These are phyloP conservation scores for Cyberlindnera mississippiensis DNA, from an alignment of 805 yeast species.

Conservation along the genomic window DNA sequence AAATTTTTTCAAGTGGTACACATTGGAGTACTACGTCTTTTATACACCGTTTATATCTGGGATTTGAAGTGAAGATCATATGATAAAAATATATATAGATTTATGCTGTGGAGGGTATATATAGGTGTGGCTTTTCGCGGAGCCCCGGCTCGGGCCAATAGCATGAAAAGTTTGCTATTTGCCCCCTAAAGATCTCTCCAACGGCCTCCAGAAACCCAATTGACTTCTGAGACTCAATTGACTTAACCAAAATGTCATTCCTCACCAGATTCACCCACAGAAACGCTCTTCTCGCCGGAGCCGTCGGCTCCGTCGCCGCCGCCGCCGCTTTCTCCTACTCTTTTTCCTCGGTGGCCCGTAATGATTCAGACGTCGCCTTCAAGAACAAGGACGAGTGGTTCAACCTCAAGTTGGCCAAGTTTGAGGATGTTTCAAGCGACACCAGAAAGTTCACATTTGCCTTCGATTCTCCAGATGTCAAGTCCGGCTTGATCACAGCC, in stretches of 20 bases:
- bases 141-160: too few relatives aligned
- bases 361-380: constrained; percentile 46
- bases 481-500: constrained; percentile 75
- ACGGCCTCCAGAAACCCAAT: constrained; percentile 1
- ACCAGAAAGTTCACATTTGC: constrained; percentile 69
- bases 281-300: constrained; percentile 32
- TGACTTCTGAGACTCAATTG: not conserved
- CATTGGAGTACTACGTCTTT: too few relatives aligned
- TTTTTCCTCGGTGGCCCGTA: constrained; percentile 29
- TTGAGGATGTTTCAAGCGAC: constrained; percentile 51
- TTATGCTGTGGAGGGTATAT: too few relatives aligned
- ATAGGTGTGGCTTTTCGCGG: too few relatives aligned
- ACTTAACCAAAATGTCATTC: constrained; percentile 28
- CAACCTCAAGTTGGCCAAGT: constrained; percentile 54
- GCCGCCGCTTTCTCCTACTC: constrained; percentile 30
- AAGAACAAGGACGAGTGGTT: constrained; percentile 66
- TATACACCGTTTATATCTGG: too few relatives aligned
- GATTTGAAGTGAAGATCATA: too few relatives aligned
- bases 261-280: constrained; percentile 21
- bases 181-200: too few relatives aligned
- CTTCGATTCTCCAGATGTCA: constrained; percentile 61
- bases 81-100: too few relatives aligned
- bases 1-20: too few relatives aligned
- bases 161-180: too few relatives aligned
- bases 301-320: constrained; percentile 43